phyloP scores from a whole-genome alignment of 345 rosid species.

The Sisymbrium irio region DNA sequence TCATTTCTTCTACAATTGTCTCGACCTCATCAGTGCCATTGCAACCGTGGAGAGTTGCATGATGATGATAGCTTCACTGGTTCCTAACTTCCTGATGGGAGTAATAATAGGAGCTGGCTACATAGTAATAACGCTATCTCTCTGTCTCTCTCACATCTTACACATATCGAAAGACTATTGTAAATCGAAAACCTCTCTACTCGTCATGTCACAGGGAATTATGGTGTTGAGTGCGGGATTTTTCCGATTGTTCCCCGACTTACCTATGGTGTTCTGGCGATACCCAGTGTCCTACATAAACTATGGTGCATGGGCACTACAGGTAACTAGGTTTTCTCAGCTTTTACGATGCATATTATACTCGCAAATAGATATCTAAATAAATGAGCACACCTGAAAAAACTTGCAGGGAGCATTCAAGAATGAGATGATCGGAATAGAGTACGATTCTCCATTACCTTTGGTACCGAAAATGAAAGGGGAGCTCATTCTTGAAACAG shows the following conservation, averaged over 20 bases:
- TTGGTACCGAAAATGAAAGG: slow-evolving; percentile 59
- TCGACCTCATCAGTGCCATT: slow-evolving; percentile 55
- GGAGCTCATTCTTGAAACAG: slow-evolving; percentile 44
- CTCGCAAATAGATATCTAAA: neutral
- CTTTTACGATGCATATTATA: neutral
- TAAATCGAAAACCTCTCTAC: neutral
- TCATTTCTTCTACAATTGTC: slow-evolving; percentile 53
- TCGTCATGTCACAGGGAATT: slow-evolving; percentile 48
- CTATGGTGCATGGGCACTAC: slow-evolving; percentile 74
- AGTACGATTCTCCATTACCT: slow-evolving; percentile 64
- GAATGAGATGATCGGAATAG: slow-evolving; percentile 75
- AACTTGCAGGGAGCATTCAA: slow-evolving; percentile 69
- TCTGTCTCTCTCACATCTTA: neutral
- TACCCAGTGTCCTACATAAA: slow-evolving; percentile 72
- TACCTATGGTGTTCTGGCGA: slow-evolving; percentile 76
- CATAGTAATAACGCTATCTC: slow-evolving; percentile 47
- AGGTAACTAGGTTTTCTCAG: slow-evolving; percentile 44
- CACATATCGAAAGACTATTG: neutral
- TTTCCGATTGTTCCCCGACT: slow-evolving; percentile 67
- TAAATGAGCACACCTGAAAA: slow-evolving; percentile 7
- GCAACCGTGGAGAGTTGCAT: slow-evolving; percentile 79
- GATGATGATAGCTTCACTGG: slow-evolving; percentile 83
- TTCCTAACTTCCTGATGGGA: slow-evolving; percentile 79
- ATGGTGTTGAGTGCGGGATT: slow-evolving; percentile 82
- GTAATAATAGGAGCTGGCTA: slow-evolving; percentile 72